These are phyloP conservation scores for Stagonosporopsis tanaceti DNA, from an alignment of 2,329 filamentous ascomycete species.

Conservation along the genomic window DNA sequence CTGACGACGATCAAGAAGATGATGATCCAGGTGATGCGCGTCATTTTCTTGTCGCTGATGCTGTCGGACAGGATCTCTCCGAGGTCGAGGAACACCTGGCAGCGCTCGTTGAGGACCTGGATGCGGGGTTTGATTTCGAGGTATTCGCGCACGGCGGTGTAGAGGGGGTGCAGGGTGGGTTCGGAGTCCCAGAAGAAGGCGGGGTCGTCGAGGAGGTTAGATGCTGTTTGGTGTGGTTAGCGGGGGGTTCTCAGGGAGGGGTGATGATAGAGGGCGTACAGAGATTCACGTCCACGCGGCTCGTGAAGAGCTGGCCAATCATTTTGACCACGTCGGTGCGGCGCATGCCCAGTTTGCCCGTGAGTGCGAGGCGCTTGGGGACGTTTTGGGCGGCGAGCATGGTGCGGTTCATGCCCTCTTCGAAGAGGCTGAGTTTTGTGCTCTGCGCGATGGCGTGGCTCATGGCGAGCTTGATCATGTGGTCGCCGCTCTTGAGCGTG, in stretches of 20 bases:
- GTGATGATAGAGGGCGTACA: slow-evolving; percentile 70
- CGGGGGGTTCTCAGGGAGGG: not conserved
- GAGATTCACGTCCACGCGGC: slow-evolving; percentile 94
- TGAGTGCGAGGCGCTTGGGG: slow-evolving; percentile 85
- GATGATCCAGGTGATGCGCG: slow-evolving; percentile 95
- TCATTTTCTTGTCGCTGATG: slow-evolving; percentile 95
- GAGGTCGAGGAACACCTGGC: slow-evolving; percentile 93
- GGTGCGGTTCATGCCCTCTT: slow-evolving; percentile 92
- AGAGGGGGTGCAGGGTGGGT: slow-evolving; percentile 91
- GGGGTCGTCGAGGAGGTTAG: slow-evolving; percentile 93
- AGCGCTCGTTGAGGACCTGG: slow-evolving; percentile 95
- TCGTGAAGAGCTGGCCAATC: slow-evolving; percentile 88
- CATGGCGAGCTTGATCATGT: slow-evolving; percentile 99
- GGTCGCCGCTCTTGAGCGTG: slow-evolving; percentile 89
- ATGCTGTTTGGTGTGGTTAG: slow-evolving; percentile 63
- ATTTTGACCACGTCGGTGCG: slow-evolving; percentile 92
- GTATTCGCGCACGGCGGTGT: slow-evolving; percentile 93
- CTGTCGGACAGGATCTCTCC: slow-evolving; percentile 93
- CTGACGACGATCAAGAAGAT: slow-evolving; percentile 91
- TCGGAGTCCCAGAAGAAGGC: slow-evolving; percentile 99
- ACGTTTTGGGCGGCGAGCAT: slow-evolving; percentile 94
- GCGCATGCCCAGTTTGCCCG: slow-evolving; percentile 89
- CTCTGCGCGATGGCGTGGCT: slow-evolving; percentile 97
- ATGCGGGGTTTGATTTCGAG: slow-evolving; percentile 96
- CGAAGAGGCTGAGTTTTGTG: slow-evolving; percentile 94